Base-by-base conservation (phyloP, 257 asterid species). In the Nicotiana tomentosiformis region DNA sequence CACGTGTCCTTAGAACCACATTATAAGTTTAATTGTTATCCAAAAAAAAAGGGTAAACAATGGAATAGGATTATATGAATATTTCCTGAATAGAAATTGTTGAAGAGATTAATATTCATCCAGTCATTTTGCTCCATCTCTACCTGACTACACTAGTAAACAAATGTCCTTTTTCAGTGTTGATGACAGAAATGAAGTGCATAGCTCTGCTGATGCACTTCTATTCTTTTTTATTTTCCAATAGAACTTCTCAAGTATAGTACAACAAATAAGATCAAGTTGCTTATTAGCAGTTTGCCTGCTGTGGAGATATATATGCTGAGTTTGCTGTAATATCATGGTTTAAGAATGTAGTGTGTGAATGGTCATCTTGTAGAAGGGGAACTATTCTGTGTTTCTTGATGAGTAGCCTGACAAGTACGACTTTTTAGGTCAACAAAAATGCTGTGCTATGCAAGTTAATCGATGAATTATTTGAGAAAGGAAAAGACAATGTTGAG, bases 401-500 rank as follows among this genome's bases (percentile, higher is more conserved):
- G 78, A 70, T 39, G 33, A 39, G 65, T 82, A 84, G 66, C 83
- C 83, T 81, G 87, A 87, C 65, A 32, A 74, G 77, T 68, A 70
- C 30, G 58, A 33, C 77, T 20, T 90, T 84, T 83, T 90, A 96
- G 99, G 98, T 96, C 30, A 90, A 90, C 82, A 91, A 88, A 86
- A 96, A 96, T 92, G 98, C 95, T 61, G 39, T 66, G 30, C 90
- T 96, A 2, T 94, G 98, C 93, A 96, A 85, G 84, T 91, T 97
- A 29, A 87, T 96, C 18, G 98, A 96, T 74, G 97, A 96, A 92
- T 88, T 94, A 81, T 89, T 94, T 84, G 94, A 88, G 91, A 90
- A 92, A 83, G 98, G 98, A 84, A 84, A 66, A 61, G 86, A 86
- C 82, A 88, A 85, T 89, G 87, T 88, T 43, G 88, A 91, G 57